Evolutionary conservation across 1,284 basidiomycete genomes (phyloP).

Genomic region (Leucoagaricus sp.): DNA sequence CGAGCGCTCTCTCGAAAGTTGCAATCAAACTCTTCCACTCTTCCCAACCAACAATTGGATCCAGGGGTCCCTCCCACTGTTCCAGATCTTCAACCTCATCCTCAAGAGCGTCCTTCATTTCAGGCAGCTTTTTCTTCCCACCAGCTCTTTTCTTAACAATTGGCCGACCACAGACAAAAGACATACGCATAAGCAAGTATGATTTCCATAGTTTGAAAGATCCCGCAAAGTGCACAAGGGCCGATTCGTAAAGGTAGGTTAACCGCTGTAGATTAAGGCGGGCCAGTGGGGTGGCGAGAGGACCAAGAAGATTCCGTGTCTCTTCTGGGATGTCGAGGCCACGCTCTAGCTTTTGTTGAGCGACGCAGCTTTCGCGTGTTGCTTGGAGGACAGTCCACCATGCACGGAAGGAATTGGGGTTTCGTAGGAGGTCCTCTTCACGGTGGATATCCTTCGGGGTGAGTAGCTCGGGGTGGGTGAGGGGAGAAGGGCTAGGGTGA

Average conservation of each 20-base stretch:
- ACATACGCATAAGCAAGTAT: conserved; percentile 84
- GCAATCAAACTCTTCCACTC: conserved; percentile 94
- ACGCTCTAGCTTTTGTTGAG: conserved; percentile 59
- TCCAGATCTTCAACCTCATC: conserved; percentile 79
- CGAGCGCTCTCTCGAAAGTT: conserved; percentile 89
- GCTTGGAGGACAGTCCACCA: conserved; percentile 90
- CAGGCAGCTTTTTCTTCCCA: conserved; percentile 85
- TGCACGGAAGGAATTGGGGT: conserved; percentile 87
- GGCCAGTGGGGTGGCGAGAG: conserved; percentile 72
- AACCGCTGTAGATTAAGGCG: conserved; percentile 81
- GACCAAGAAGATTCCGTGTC: conserved; percentile 60
- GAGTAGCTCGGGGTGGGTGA: conserved; percentile 77
- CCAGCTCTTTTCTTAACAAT: conserved; percentile 75
- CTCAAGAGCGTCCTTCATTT: conserved; percentile 87
- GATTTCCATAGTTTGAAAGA: conserved; percentile 96
- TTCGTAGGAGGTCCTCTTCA: conserved; percentile 95
- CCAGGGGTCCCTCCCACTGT: conserved; percentile 83
- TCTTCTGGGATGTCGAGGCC: conserved; percentile 48
- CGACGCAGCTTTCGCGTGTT: conserved; percentile 66
- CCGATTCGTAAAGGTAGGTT: conserved; percentile 92
- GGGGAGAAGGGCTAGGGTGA: conserved; percentile 80
- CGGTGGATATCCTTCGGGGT: conserved; percentile 78
- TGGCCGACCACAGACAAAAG: conserved; percentile 82
- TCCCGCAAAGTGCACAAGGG: conserved; percentile 84
- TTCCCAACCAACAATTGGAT: conserved; percentile 87